Percentiles rank a stretch among this genome's conserved stretches.
phyloP scores from a whole-genome alignment of 2,329 filamentous ascomycete genomes.

The Tolypocladium ovalisporum region DNA sequence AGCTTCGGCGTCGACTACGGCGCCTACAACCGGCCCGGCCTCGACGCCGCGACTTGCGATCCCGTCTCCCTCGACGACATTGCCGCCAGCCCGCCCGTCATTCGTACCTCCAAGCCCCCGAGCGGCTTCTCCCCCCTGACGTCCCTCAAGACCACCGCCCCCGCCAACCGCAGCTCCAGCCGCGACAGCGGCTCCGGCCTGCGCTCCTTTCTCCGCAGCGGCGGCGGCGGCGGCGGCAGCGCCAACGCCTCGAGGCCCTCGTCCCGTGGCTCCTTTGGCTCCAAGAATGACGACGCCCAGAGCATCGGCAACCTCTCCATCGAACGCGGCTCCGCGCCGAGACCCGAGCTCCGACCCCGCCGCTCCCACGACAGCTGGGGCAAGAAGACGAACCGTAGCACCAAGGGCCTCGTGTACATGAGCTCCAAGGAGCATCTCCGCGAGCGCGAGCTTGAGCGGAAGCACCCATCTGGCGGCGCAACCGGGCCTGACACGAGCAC shows the following conservation, averaged over 20 bases:
- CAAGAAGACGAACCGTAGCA: constrained; percentile 39
- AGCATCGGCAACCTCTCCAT: constrained; percentile 56
- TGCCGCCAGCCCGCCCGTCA: constrained; percentile 56
- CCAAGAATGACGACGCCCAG: constrained; percentile 44
- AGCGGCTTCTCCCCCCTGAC: constrained; percentile 64
- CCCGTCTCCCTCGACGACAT: constrained; percentile 44
- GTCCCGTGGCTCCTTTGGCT: constrained; percentile 44
- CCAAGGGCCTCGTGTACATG: constrained; percentile 60
- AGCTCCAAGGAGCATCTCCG: constrained; percentile 57
- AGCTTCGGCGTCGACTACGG: constrained; percentile 67
- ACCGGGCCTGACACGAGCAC: constrained; percentile 21
- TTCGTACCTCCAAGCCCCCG: constrained; percentile 72
- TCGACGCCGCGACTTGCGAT: constrained; percentile 37
- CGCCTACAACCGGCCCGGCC: constrained; percentile 42
- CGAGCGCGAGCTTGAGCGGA: constrained; percentile 52
- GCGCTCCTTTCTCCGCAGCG: constrained; percentile 46
- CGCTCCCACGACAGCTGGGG: constrained; percentile 53
- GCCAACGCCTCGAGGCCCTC: constrained; percentile 40
- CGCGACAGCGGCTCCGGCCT: constrained; percentile 42
- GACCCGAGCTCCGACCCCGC: constrained; percentile 38
- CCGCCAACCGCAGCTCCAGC: constrained; percentile 35
- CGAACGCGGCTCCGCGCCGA: constrained; percentile 41
- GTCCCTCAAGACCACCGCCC: constrained; percentile 40
- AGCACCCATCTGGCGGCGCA: constrained; percentile 27
- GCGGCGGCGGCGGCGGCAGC: constrained; percentile 12